Percentiles rank a stretch among this genome's conserved stretches.
These are phyloP conservation scores for Penicillium rolfsii DNA, from an alignment of 2,329 filamentous ascomycete species.

Conservation along the genomic window DNA sequence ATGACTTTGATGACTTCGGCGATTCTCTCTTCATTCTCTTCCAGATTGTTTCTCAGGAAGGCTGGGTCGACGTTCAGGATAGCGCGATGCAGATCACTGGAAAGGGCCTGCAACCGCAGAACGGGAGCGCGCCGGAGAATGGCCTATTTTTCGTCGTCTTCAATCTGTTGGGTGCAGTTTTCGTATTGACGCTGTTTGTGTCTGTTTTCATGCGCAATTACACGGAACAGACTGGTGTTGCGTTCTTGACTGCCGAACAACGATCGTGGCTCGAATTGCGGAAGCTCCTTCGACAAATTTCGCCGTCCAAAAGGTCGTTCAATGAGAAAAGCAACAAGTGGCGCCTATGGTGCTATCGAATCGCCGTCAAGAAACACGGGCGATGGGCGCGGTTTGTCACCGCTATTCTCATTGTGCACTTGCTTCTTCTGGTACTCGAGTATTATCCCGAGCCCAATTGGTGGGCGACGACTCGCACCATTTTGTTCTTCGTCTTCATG, in stretches of 20 bases:
- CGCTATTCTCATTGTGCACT: constrained; percentile 75
- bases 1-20: constrained; percentile 94
- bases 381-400: constrained; percentile 88
- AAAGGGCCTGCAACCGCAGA: constrained; percentile 70
- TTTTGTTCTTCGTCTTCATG: constrained; percentile 78
- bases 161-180: constrained; percentile 94
- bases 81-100: constrained; percentile 80
- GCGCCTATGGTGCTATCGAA: constrained; percentile 93
- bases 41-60: constrained; percentile 98
- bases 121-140: constrained; percentile 75
- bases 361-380: constrained; percentile 91
- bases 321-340: constrained; percentile 74
- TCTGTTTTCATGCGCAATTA: constrained; percentile 99
- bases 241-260: constrained; percentile 92
- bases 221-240: constrained; percentile 96
- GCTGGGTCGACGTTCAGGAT: constrained; percentile 94
- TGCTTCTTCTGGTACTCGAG: constrained; percentile 81
- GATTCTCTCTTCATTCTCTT: constrained; percentile 93
- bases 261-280: constrained; percentile 94
- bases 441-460: constrained; percentile 73
- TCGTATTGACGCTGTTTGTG: constrained; percentile 94
- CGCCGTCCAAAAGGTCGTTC: constrained; percentile 89
- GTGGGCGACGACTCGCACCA: constrained; percentile 72
- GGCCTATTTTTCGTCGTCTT: constrained; percentile 94
- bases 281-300: constrained; percentile 88